A percentile compares a stretch with the other conserved stretches of the same genome.
Evolutionary conservation across 306 rosid genomes (phyloP).

Genomic region (Quercus mongolica): DNA sequence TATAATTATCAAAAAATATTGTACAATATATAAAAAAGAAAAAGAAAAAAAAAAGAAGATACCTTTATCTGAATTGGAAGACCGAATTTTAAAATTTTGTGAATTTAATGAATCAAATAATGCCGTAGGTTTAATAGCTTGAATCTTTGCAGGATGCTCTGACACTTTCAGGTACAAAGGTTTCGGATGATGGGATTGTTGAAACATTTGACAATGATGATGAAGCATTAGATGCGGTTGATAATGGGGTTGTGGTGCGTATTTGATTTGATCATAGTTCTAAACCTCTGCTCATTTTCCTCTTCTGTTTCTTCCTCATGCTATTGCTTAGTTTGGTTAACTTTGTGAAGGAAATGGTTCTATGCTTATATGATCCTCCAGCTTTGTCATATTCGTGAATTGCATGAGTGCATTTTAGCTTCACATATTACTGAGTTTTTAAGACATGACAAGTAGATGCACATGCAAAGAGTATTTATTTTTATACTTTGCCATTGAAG

Average conservation of each 20-base stretch:
- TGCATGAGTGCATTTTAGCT: no score
- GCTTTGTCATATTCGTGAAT: neutral
- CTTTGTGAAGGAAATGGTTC: neutral
- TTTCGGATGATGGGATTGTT: conserved; percentile 62
- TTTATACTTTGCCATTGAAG: no score
- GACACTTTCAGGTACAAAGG: conserved; percentile 46
- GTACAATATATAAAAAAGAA: neutral
- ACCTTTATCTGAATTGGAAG: neutral
- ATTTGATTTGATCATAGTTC: neutral
- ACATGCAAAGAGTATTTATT: no score
- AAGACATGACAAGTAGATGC: no score
- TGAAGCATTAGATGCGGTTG: conserved; percentile 63
- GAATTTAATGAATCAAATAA: neutral
- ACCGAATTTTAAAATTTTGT: neutral
- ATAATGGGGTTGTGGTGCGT: conserved; percentile 66
- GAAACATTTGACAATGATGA: conserved; percentile 77
- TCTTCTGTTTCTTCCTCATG: neutral
- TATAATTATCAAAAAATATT: no score
- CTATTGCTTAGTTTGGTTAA: neutral
- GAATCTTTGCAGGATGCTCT: conserved; percentile 55
- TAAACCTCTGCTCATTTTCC: neutral
- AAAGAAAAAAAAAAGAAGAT: neutral
- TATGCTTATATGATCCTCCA: neutral
- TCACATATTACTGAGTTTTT: no score
- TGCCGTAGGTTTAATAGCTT: neutral